A percentile compares a stretch with the other conserved stretches of the same genome.
These are phyloP conservation scores for Pseudonitzschia delicatissima DNA, from an alignment of 108 stramenopile species.

Conservation along the genomic window DNA sequence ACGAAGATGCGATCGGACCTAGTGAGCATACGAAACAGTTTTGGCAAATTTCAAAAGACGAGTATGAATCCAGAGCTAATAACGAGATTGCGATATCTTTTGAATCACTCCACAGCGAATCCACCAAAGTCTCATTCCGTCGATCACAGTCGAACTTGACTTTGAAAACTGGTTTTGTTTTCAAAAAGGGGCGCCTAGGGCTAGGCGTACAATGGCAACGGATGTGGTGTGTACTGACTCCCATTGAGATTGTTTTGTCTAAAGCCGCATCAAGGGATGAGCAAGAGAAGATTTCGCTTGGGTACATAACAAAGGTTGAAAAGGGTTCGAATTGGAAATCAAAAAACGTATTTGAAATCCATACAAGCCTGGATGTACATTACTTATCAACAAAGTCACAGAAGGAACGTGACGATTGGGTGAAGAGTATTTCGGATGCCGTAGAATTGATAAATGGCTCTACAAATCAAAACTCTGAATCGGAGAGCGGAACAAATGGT, in stretches of 20 bases:
- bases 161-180: constrained; percentile 21
- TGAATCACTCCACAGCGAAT: background rate
- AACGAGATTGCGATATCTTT: constrained; percentile 30
- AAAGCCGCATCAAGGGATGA: constrained; percentile 1
- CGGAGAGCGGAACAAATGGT: too few relatives aligned
- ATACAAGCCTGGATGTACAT: constrained; percentile 7
- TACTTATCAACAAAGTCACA: constrained; percentile 13
- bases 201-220: constrained; percentile 31
- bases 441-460: background rate
- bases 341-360: constrained; percentile 27
- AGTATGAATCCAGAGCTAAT: constrained; percentile 24
- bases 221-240: constrained; percentile 26
- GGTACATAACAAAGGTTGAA: constrained; percentile 19
- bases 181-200: constrained; percentile 2
- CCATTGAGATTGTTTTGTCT: constrained; percentile 11
- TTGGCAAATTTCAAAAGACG: constrained; percentile 29
- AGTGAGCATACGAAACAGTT: background rate
- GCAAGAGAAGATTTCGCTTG: constrained; percentile 11
- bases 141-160: background rate
- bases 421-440: constrained; percentile 19
- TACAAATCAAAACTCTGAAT: background rate
- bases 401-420: constrained; percentile 25
- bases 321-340: constrained; percentile 7
- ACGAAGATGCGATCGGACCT: background rate
- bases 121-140: background rate